phyloP scores from a whole-genome alignment of 176 grass and related monocot genomes.

The Aegilops sharonensis region DNA sequence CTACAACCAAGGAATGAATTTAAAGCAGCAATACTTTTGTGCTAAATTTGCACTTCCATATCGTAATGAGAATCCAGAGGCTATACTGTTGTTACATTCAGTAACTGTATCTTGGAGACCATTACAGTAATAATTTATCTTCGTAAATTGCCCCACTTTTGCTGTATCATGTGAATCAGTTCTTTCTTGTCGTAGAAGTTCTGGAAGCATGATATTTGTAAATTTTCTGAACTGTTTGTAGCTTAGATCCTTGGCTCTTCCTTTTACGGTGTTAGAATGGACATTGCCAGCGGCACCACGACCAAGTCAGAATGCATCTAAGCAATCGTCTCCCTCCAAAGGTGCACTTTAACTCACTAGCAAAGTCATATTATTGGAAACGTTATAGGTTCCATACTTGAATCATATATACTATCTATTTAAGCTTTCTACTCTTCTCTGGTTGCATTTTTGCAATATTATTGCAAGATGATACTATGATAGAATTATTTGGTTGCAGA shows the following conservation, averaged over 20 bases:
- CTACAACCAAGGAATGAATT: slow-evolving; percentile 5
- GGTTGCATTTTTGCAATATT: slow-evolving; percentile 6
- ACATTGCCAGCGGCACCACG: slow-evolving; percentile 82
- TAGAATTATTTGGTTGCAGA: slow-evolving; percentile 50
- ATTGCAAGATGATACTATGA: slow-evolving; percentile 22
- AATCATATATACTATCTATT: slow-evolving; percentile 4
- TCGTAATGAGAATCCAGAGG: not conserved
- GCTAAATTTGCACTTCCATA: slow-evolving; percentile 13
- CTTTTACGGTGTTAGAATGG: slow-evolving; percentile 99
- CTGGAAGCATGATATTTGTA: slow-evolving; percentile 25
- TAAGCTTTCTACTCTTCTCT: not conserved
- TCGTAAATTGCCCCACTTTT: not conserved
- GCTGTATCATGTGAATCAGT: slow-evolving; percentile 5
- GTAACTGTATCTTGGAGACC: slow-evolving; percentile 11
- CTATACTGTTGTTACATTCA: slow-evolving; percentile 17
- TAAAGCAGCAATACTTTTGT: not conserved
- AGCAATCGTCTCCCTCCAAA: slow-evolving; percentile 57
- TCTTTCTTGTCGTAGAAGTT: slow-evolving; percentile 15
- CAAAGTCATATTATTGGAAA: slow-evolving; percentile 9
- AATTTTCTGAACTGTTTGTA: slow-evolving; percentile 51
- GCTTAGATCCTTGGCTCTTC: slow-evolving; percentile 99
- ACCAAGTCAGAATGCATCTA: slow-evolving; percentile 67
- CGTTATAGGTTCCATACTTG: not conserved
- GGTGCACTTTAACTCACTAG: slow-evolving; percentile 39
- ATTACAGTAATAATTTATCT: not conserved